Percentiles rank a stretch among this genome's conserved stretches.
phyloP scores from a whole-genome alignment of 2,329 filamentous ascomycete species.

The Didymella pinodella region DNA sequence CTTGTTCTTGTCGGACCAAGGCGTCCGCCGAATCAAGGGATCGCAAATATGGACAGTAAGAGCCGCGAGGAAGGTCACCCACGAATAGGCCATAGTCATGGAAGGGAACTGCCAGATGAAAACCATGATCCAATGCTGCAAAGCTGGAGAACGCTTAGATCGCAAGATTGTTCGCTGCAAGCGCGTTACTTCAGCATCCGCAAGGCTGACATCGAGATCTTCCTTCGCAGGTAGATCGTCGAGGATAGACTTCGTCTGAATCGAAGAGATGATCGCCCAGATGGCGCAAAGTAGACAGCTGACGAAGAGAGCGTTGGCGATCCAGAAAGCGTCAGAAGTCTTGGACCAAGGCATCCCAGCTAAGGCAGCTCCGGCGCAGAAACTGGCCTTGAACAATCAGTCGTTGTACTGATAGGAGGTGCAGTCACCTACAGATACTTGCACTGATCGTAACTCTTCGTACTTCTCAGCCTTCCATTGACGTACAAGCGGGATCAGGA shows the following conservation, averaged over 20 bases:
- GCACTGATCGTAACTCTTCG: conserved; percentile 37
- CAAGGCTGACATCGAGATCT: conserved; percentile 25
- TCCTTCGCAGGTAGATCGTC: conserved; percentile 38
- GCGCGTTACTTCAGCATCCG: conserved; percentile 33
- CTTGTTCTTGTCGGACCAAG: conserved; percentile 34
- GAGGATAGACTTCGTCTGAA: conserved; percentile 40
- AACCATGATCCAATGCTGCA: conserved; percentile 39
- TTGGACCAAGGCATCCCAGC: conserved; percentile 33
- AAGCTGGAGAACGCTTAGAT: conserved; percentile 34
- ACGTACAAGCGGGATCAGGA: conserved; percentile 27
- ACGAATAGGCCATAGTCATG: conserved; percentile 43
- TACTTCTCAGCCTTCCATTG: conserved; percentile 43
- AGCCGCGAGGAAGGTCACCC: conserved; percentile 36
- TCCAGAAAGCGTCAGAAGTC: conserved; percentile 29
- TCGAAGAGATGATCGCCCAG: conserved; percentile 41
- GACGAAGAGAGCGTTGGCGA: conserved; percentile 35
- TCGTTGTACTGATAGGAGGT: background rate
- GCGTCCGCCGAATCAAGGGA: conserved; percentile 30
- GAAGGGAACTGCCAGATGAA: conserved; percentile 44
- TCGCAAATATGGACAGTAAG: conserved; percentile 42
- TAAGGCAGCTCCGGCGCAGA: conserved; percentile 39
- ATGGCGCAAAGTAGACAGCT: conserved; percentile 37
- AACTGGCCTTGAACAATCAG: conserved; percentile 32
- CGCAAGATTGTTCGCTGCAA: conserved; percentile 32
- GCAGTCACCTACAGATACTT: conserved; percentile 30